Percentiles rank a stretch among this genome's conserved stretches.
Evolutionary conservation across 2,329 filamentous ascomycete species (phyloP).

Genomic region (Ophiosphaerella herpotricha): DNA sequence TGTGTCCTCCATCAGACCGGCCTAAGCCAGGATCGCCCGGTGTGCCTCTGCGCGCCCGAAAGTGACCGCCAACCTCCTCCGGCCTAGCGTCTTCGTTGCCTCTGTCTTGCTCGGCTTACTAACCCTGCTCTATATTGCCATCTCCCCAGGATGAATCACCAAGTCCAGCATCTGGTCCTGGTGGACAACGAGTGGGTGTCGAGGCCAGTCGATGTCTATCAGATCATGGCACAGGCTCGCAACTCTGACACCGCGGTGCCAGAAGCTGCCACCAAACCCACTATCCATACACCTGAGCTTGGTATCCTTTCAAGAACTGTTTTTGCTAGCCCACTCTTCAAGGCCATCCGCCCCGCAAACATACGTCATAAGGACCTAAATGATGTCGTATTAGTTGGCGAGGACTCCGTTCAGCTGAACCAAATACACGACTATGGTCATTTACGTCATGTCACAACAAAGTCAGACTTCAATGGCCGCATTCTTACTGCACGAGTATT

Average conservation of each 20-base stretch:
- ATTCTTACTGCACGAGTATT: constrained; percentile 82
- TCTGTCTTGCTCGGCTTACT: constrained; percentile 1
- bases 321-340: constrained; percentile 73
- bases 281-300: constrained; percentile 56
- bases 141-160: constrained; percentile 29
- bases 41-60: constrained; percentile 2
- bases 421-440: constrained; percentile 72
- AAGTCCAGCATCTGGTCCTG: constrained; percentile 32
- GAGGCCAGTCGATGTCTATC: constrained; percentile 46
- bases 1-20: constrained; percentile 6
- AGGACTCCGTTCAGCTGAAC: constrained; percentile 79
- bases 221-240: constrained; percentile 46
- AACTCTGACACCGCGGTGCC: constrained; percentile 31
- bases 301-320: constrained; percentile 81
- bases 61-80: not conserved
- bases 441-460: constrained; percentile 75
- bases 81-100: constrained; percentile 7
- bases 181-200: constrained; percentile 43
- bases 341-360: constrained; percentile 78
- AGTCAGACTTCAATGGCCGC: constrained; percentile 75
- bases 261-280: constrained; percentile 33
- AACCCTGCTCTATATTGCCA: not conserved
- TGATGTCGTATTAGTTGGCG: constrained; percentile 85
- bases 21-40: constrained; percentile 6
- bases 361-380: constrained; percentile 72